Evolutionary conservation across 164 flowering plant species (phyloP).

Genomic region (Chimonanthus salicifolius): DNA sequence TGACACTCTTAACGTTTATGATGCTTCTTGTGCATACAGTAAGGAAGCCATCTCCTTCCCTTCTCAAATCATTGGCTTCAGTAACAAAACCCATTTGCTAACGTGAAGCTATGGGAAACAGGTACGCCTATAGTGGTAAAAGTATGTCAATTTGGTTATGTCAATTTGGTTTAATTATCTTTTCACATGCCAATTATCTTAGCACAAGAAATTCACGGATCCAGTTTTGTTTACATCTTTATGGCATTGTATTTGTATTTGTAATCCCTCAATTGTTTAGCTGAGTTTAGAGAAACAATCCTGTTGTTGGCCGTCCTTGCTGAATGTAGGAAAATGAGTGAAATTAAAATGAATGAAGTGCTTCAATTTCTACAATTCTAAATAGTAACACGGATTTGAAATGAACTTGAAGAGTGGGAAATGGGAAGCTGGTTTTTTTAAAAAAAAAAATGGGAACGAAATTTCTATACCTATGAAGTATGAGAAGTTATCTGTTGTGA

Average conservation of each 20-base stretch:
- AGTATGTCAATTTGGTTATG: neutral
- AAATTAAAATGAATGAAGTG: neutral
- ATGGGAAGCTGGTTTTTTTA: too few species aligned
- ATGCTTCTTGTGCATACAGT: slow-evolving; percentile 69
- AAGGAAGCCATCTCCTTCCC: slow-evolving; percentile 38
- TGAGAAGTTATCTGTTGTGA: too few species aligned
- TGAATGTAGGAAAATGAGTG: too few species aligned
- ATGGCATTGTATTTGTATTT: neutral
- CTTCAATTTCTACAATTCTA: neutral
- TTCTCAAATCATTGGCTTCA: slow-evolving; percentile 12
- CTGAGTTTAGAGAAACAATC: too few species aligned
- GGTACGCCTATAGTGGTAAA: neutral
- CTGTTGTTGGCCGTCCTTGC: too few species aligned
- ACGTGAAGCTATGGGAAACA: neutral
- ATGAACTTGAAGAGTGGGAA: too few species aligned
- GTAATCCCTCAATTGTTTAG: neutral
- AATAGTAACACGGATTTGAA: too few species aligned
- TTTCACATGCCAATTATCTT: neutral
- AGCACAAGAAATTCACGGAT: neutral
- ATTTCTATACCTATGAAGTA: too few species aligned
- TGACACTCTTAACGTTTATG: slow-evolving; percentile 70
- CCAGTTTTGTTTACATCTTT: neutral
- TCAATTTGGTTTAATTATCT: too few species aligned
- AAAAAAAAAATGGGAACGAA: too few species aligned
- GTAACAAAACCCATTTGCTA: neutral